Conservation (phyloP, 1,284 basidiomycete genomes). For the Afroboletus lepidellus region DNA sequence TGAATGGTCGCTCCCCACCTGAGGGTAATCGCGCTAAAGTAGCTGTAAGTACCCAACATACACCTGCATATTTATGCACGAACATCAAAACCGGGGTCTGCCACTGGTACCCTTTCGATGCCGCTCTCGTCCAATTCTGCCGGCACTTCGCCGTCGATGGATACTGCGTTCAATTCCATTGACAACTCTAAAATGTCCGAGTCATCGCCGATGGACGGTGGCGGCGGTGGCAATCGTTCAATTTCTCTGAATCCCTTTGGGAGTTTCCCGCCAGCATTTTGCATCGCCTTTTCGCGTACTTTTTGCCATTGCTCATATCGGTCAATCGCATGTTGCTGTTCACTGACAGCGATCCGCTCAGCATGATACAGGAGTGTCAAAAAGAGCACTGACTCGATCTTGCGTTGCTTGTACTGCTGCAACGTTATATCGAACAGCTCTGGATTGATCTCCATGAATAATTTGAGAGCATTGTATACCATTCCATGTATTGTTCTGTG, state of each 20-base stretch:
- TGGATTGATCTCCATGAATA: slow-evolving; percentile 99
- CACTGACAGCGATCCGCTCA: slow-evolving; percentile 46
- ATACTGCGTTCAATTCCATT: slow-evolving; percentile 83
- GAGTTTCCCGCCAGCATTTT: slow-evolving; percentile 68
- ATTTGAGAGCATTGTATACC: slow-evolving; percentile 97
- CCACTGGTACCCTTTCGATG: slow-evolving; percentile 84
- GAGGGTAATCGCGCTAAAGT: slow-evolving; percentile 59
- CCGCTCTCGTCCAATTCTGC: slow-evolving; percentile 79
- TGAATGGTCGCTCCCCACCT: slow-evolving; percentile 54
- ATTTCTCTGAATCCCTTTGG: slow-evolving; percentile 65
- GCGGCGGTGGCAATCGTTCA: slow-evolving; percentile 69
- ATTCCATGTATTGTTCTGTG: slow-evolving; percentile 95
- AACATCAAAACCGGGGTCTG: slow-evolving; percentile 85
- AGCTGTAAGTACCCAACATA: slow-evolving; percentile 19
- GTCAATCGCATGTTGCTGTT: slow-evolving; percentile 77
- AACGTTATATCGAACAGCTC: slow-evolving; percentile 93
- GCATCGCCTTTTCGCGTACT: slow-evolving; percentile 69
- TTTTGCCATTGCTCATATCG: slow-evolving; percentile 85
- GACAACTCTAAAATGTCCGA: slow-evolving; percentile 82
- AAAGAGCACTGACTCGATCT: slow-evolving; percentile 64
- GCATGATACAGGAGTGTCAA: slow-evolving; percentile 4
- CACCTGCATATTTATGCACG: slow-evolving; percentile 38
- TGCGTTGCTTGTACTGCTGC: slow-evolving; percentile 90
- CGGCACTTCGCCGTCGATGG: slow-evolving; percentile 72
- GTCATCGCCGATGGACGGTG: slow-evolving; percentile 78